Evolutionary conservation across 2,329 filamentous ascomycete species (phyloP).

Genomic region (Verruconis gallopava): DNA sequence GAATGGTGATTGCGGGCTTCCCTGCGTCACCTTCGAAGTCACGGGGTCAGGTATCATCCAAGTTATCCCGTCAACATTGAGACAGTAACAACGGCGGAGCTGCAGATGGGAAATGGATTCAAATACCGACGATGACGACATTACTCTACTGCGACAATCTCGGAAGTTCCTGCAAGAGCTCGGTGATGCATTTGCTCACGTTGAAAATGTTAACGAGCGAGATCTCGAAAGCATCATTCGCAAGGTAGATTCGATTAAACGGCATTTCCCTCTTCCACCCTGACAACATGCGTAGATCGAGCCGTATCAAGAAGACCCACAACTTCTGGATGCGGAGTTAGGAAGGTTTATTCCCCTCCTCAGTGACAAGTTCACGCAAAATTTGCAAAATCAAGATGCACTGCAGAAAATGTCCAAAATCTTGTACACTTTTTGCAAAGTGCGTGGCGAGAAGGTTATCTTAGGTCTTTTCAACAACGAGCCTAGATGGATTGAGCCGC

Average conservation of each 20-base stretch:
- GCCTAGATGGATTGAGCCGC: conserved; percentile 66
- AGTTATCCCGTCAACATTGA: too few species aligned
- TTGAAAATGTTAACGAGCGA: conserved; percentile 22
- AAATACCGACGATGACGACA: not conserved
- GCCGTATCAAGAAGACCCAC: conserved; percentile 88
- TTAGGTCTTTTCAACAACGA: conserved; percentile 86
- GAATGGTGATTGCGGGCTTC: not conserved
- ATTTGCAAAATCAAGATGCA: conserved; percentile 19
- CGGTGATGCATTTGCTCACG: conserved; percentile 16
- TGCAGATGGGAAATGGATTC: too few species aligned
- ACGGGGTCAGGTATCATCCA: too few species aligned
- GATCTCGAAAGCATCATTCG: conserved; percentile 29
- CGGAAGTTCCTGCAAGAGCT: not conserved
- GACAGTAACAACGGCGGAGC: too few species aligned
- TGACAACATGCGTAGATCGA: conserved; percentile 44
- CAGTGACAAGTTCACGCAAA: not conserved
- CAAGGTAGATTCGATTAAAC: not conserved
- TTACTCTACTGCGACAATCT: not conserved
- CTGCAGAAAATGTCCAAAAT: conserved; percentile 57
- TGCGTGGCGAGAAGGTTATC: conserved; percentile 85
- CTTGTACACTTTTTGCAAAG: conserved; percentile 86
- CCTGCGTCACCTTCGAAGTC: not conserved
- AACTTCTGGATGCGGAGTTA: conserved; percentile 77
- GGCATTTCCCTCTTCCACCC: not conserved
- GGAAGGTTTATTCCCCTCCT: conserved; percentile 61